phyloP scores from a whole-genome alignment of 768 basidiomycete genomes.

The Xerocomellus dryophilus region DNA sequence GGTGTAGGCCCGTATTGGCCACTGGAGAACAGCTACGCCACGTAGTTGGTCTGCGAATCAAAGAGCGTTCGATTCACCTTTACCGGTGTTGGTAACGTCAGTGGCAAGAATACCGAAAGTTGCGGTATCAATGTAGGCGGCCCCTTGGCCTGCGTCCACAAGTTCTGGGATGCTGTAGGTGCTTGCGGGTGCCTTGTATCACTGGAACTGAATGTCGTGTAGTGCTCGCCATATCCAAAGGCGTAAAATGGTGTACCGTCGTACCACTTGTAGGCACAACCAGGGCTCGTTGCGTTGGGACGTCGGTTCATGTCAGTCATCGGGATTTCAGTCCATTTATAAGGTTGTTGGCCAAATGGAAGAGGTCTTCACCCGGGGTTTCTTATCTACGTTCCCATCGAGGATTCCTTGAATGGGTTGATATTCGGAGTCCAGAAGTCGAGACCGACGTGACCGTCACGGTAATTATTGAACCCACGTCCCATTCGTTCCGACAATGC shows the following conservation, averaged over 20 bases:
- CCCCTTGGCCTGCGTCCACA: constrained; percentile 24
- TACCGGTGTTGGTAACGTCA: constrained; percentile 47
- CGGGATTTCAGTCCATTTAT: constrained; percentile 49
- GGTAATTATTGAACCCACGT: constrained; percentile 56
- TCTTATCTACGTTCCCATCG: constrained; percentile 64
- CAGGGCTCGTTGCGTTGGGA: constrained; percentile 46
- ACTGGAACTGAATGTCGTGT: constrained; percentile 45
- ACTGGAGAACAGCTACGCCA: constrained; percentile 50
- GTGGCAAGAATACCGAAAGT: constrained; percentile 49
- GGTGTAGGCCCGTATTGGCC: constrained; percentile 49
- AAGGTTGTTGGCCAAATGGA: constrained; percentile 47
- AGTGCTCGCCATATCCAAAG: constrained; percentile 55
- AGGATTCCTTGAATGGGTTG: constrained; percentile 55
- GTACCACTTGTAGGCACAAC: constrained; percentile 60
- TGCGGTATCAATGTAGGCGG: constrained; percentile 39
- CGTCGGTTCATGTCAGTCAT: constrained; percentile 62
- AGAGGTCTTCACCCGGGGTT: constrained; percentile 60
- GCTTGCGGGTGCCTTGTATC: constrained; percentile 34
- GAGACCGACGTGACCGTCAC: constrained; percentile 48
- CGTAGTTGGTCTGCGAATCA: constrained; percentile 41
- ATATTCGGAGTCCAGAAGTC: constrained; percentile 58
- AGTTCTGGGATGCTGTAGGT: constrained; percentile 43
- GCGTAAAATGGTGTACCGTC: constrained; percentile 48
- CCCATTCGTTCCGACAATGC: constrained; percentile 55
- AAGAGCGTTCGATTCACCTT: constrained; percentile 1